phyloP scores from a whole-genome alignment of 805 yeast genomes.

The Candida incommunis region DNA sequence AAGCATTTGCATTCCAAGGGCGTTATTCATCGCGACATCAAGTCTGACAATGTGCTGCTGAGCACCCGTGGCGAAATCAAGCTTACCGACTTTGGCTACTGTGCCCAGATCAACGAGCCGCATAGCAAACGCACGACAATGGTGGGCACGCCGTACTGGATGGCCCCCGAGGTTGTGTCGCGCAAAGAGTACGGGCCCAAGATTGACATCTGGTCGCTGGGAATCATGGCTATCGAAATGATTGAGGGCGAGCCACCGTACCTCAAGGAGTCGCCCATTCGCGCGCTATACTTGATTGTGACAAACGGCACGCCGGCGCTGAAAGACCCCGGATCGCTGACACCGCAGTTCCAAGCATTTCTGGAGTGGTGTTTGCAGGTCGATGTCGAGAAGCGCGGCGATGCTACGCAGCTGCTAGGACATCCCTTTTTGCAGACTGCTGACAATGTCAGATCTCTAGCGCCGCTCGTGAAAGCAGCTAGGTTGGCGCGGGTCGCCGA shows the following conservation, averaged over 20 bases:
- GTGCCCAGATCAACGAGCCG: conserved; percentile 66
- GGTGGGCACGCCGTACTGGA: conserved; percentile 87
- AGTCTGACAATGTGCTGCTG: conserved; percentile 84
- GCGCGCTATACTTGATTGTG: conserved; percentile 63
- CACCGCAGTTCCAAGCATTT: conserved; percentile 69
- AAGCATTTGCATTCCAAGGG: conserved; percentile 84
- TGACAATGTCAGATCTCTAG: conserved; percentile 17
- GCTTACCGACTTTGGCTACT: conserved; percentile 86
- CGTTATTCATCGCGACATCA: conserved; percentile 92
- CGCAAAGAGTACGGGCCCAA: conserved; percentile 72
- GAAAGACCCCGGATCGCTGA: conserved; percentile 53
- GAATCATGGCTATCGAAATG: conserved; percentile 81
- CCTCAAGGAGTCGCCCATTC: conserved; percentile 63
- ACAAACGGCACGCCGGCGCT: conserved; percentile 72
- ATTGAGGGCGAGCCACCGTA: conserved; percentile 80
- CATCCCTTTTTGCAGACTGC: conserved; percentile 38
- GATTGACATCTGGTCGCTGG: conserved; percentile 73
- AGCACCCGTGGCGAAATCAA: conserved; percentile 77
- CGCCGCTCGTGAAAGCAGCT: conserved; percentile 18
- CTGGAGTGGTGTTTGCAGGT: conserved; percentile 86
- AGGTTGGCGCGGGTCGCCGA: conserved; percentile 1
- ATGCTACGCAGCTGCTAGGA: conserved; percentile 71
- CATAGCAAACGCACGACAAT: conserved; percentile 64
- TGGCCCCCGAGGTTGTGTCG: conserved; percentile 79
- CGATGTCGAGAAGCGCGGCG: conserved; percentile 83